Evolutionary conservation across 2,329 filamentous ascomycete species (phyloP).

Genomic region (Allantophomopsis cytisporea): DNA sequence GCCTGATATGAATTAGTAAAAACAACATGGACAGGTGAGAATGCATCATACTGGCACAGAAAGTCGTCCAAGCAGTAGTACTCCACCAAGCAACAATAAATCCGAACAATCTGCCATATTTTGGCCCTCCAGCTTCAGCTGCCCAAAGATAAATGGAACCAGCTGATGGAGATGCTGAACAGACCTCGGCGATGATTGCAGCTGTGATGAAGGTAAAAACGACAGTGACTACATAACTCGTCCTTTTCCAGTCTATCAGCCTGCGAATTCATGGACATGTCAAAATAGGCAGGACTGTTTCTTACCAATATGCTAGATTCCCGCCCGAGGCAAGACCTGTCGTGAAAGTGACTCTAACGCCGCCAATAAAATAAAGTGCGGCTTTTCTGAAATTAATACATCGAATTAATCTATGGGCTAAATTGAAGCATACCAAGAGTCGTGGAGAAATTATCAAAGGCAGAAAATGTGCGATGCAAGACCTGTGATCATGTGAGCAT

Average conservation of each 20-base stretch:
- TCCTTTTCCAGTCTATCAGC: too few species aligned
- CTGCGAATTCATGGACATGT: too few species aligned
- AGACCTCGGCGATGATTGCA: slow-evolving; percentile 17
- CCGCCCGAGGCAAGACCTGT: slow-evolving; percentile 15
- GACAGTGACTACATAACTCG: too few species aligned
- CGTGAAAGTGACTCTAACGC: slow-evolving; percentile 15
- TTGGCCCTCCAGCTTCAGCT: slow-evolving; percentile 12
- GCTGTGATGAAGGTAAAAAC: slow-evolving; percentile 12
- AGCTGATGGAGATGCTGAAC: slow-evolving; percentile 17
- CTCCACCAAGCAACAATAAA: slow-evolving; percentile 4
- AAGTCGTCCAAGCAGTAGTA: slow-evolving; percentile 3
- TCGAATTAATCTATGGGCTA: too few species aligned
- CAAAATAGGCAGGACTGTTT: too few species aligned
- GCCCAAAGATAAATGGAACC: slow-evolving; percentile 20
- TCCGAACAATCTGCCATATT: slow-evolving; percentile 2
- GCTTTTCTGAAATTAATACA: background rate
- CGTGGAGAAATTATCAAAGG: too few species aligned
- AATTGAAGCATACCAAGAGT: too few species aligned
- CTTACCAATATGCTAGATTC: slow-evolving; percentile 4
- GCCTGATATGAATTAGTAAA: too few species aligned
- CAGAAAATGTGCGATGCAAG: too few species aligned
- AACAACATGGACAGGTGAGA: too few species aligned
- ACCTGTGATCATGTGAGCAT: too few species aligned
- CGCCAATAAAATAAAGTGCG: slow-evolving; percentile 15
- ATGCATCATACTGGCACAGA: slow-evolving; percentile 1